Evolutionary conservation across 352 stramenopile species (phyloP).

Genomic region (Globisporangium lucens): DNA sequence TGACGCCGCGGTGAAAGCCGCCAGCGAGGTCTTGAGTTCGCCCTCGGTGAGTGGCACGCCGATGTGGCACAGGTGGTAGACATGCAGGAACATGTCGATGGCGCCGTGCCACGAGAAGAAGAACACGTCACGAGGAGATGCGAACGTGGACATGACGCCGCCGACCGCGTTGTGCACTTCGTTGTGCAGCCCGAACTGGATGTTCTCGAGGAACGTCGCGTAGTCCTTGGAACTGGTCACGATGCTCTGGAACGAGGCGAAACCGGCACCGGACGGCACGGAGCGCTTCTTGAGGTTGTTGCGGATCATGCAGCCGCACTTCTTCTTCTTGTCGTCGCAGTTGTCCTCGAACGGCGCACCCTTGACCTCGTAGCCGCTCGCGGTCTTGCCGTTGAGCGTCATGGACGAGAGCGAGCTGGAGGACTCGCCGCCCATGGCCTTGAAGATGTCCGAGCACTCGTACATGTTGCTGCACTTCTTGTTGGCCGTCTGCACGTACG

Average conservation of each 20-base stretch:
- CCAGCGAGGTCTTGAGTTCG: slow-evolving; percentile 36
- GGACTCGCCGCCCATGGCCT: slow-evolving; percentile 12
- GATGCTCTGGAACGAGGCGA: slow-evolving; percentile 45
- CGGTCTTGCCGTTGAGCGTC: slow-evolving; percentile 27
- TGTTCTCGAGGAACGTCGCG: slow-evolving; percentile 45
- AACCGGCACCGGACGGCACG: slow-evolving; percentile 47
- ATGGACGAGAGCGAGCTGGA: slow-evolving; percentile 15
- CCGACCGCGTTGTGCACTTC: slow-evolving; percentile 58
- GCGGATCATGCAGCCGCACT: slow-evolving; percentile 39
- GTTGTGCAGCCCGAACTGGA: slow-evolving; percentile 64
- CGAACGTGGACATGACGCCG: slow-evolving; percentile 44
- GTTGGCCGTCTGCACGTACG: slow-evolving; percentile 44
- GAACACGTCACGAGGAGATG: slow-evolving; percentile 48
- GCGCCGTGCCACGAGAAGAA: slow-evolving; percentile 72
- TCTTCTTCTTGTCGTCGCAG: slow-evolving; percentile 40
- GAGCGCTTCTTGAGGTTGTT: slow-evolving; percentile 33
- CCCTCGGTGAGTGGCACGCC: slow-evolving; percentile 41
- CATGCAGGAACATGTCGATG: slow-evolving; percentile 65
- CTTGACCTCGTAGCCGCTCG: slow-evolving; percentile 29
- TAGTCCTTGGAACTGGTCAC: slow-evolving; percentile 51
- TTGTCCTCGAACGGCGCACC: slow-evolving; percentile 31
- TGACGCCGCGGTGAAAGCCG: slow-evolving; percentile 33
- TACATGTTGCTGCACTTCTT: slow-evolving; percentile 55
- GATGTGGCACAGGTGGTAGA: slow-evolving; percentile 66
- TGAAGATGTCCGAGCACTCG: slow-evolving; percentile 62